These are phyloP conservation scores for Talaromyces sp. DNA, from an alignment of 2,329 filamentous ascomycete species.

Conservation along the genomic window DNA sequence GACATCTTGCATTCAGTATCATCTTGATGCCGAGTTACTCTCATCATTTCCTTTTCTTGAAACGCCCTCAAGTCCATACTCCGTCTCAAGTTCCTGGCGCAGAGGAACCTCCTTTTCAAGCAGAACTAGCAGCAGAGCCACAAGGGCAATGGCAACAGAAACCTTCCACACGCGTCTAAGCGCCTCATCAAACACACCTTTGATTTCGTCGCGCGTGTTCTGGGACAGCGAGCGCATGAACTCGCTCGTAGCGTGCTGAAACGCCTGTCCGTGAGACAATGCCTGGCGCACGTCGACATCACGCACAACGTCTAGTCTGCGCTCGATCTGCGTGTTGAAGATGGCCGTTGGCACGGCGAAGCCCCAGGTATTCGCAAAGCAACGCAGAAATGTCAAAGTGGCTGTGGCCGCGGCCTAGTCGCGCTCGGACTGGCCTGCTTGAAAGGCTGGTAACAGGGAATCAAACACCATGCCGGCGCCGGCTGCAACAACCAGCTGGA, in stretches of 20 bases:
- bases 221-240: constrained; percentile 7
- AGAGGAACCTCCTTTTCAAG: constrained; percentile 1
- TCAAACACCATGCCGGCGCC: constrained; percentile 24
- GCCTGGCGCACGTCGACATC: constrained; percentile 4
- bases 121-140: background rate
- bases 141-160: background rate
- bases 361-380: constrained; percentile 28
- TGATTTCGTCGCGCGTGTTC: background rate
- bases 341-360: constrained; percentile 25
- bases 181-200: background rate
- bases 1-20: background rate
- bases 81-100: background rate
- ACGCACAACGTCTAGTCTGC: constrained; percentile 12
- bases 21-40: background rate
- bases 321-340: constrained; percentile 24
- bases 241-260: constrained; percentile 14
- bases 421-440: constrained; percentile 21
- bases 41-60: background rate
- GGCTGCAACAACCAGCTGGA: constrained; percentile 23
- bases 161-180: background rate
- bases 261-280: constrained; percentile 18
- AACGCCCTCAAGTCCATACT: background rate
- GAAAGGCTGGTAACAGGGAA: constrained; percentile 24
- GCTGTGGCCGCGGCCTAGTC: constrained; percentile 23
- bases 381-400: constrained; percentile 25